phyloP scores from a whole-genome alignment of 2,329 filamentous ascomycete species.

The Emergomyces pasteurianus region DNA sequence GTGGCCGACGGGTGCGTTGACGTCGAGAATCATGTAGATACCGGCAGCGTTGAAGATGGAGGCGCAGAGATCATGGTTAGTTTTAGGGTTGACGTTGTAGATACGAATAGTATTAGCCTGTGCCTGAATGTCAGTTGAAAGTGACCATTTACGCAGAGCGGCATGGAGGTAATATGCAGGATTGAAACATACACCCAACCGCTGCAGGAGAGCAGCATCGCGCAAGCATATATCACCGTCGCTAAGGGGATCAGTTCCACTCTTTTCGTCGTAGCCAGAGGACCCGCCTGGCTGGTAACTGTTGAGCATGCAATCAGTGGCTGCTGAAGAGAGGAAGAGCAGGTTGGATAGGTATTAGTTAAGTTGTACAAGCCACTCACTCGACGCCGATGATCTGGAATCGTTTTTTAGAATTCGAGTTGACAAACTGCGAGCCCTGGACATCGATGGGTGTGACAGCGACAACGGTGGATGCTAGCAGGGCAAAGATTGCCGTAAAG shows the following conservation, averaged over 20 bases:
- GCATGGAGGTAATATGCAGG: neutral
- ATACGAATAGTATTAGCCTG: constrained; percentile 52
- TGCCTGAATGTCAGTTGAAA: constrained; percentile 1
- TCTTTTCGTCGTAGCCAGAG: constrained; percentile 41
- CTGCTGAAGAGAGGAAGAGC: neutral
- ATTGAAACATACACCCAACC: constrained; percentile 39
- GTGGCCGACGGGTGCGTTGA: constrained; percentile 48
- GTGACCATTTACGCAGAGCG: neutral
- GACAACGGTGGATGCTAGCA: constrained; percentile 32
- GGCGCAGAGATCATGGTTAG: constrained; percentile 50
- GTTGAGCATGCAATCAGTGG: constrained; percentile 5
- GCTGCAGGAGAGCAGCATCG: constrained; percentile 53
- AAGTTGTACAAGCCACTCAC: constrained; percentile 28
- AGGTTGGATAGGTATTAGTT: neutral
- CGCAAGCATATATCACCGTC: constrained; percentile 47
- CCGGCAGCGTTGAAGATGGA: constrained; percentile 55
- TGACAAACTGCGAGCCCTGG: constrained; percentile 49
- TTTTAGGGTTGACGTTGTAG: constrained; percentile 49
- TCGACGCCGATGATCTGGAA: constrained; percentile 53
- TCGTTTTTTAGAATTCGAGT: constrained; percentile 44
- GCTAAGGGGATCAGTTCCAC: constrained; percentile 43
- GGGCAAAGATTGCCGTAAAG: constrained; percentile 29
- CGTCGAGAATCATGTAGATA: constrained; percentile 55
- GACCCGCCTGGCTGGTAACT: constrained; percentile 53
- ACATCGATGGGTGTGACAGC: constrained; percentile 47